phyloP scores from a whole-genome alignment of 176 grass and related monocot genomes.

The Olyra latifolia region DNA sequence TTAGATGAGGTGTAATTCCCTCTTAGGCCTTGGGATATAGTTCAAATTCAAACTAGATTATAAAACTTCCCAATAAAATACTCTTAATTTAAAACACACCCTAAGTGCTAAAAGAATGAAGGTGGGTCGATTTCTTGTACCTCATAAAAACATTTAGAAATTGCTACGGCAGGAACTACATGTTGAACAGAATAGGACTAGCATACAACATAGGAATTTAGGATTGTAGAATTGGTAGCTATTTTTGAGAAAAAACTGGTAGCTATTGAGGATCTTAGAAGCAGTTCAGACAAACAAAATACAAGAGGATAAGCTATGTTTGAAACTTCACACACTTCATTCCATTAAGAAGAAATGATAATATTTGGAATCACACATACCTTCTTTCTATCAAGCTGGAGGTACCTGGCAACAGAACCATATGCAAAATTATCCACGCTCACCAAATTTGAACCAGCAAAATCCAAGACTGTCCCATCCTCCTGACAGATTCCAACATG shows the following conservation, averaged over 20 bases:
- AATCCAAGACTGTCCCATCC: slow-evolving; percentile 77
- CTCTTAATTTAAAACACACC: no score
- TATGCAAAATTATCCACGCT: slow-evolving; percentile 79
- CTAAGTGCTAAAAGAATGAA: not conserved
- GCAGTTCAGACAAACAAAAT: not conserved
- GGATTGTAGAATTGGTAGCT: no score
- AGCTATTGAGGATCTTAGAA: not conserved
- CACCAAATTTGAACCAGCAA: slow-evolving; percentile 89
- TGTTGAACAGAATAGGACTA: not conserved
- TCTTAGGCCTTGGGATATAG: no score
- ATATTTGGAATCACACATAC: slow-evolving; percentile 33
- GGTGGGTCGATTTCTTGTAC: not conserved
- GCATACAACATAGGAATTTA: not conserved
- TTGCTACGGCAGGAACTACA: not conserved
- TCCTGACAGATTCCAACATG: slow-evolving; percentile 88
- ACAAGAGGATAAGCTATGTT: slow-evolving; percentile 15
- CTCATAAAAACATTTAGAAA: not conserved
- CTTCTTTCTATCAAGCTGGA: slow-evolving; percentile 86
- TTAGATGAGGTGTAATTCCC: not conserved
- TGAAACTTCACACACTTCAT: not conserved
- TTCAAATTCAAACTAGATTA: no score
- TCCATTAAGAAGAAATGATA: slow-evolving; percentile 17
- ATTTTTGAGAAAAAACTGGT: not conserved
- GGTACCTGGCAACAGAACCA: slow-evolving; percentile 85
- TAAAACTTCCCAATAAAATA: no score